Base-by-base conservation (phyloP, 1,284 basidiomycete genomes). In the Mycosarcoma mackinlayi region DNA sequence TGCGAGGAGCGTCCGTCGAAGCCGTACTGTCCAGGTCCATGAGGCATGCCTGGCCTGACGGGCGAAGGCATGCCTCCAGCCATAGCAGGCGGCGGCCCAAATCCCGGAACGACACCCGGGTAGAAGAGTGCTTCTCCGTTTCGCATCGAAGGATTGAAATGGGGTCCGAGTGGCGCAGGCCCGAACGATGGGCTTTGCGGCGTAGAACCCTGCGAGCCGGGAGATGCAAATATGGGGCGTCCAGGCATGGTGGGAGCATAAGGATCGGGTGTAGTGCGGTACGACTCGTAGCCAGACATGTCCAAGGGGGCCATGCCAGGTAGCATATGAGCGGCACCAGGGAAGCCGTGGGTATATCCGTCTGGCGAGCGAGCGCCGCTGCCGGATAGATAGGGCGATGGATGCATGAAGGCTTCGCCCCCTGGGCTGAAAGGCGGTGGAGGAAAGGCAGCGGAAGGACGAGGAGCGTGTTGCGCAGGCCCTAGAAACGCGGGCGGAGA, bases 251-350 rank as follows among this genome's bases (percentile, higher is more conserved):
- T 62, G 16, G 69, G 69, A 9, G 70, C 73, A 30, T 76, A 76
- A 0, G 73, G 73, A 33, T 76, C 73, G 9, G 73, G 73, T n/a
- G 73, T 73, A 8, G 73, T 72, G 21, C 73, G 64, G 34, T 72
- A 75, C 24, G 69, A 65, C 37, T 75, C 73, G 59, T 72, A 75
- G 37, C 62, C 73, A 19, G 68, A 65, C 61, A 69, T 65, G 57
- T 75, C 73, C 44, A 73, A 59, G 7, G 57, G 60, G 14, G 55
- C 38, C 59, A 66, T 66, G 33, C 55, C 57, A 3, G 68, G 68
- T 9, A 59, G 27, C 54, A 71, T 62, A 38, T 54, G 53, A 8
- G 54, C 38, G 8, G 57, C 48, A 19, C 66, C 60, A 3, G 61
- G 45, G 28, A 56, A 66, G 31, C 33, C 58, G 14, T 52, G 68